Evolutionary conservation across 192 early-diverging fungal species (phyloP).

Genomic region (Pilaira anomala): DNA sequence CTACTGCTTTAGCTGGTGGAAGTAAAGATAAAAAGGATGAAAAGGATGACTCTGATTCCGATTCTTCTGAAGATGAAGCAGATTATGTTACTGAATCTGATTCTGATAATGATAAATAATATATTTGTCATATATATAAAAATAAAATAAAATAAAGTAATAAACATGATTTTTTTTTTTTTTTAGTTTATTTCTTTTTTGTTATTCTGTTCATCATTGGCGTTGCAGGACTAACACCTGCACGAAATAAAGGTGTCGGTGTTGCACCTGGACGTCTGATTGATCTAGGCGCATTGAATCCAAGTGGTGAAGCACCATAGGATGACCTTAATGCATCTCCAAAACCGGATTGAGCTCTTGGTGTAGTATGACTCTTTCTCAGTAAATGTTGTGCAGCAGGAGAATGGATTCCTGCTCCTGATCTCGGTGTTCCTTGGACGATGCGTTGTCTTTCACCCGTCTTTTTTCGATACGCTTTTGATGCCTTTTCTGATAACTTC

Average conservation of each 20-base stretch:
- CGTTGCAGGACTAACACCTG: slow-evolving; percentile 17
- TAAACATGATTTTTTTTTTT: background rate
- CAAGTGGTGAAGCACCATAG: slow-evolving; percentile 19
- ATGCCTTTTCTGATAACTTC: slow-evolving; percentile 60
- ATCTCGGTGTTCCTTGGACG: slow-evolving; percentile 14
- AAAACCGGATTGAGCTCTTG: slow-evolving; percentile 20
- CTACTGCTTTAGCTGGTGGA: slow-evolving; percentile 48
- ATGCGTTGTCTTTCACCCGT: background rate
- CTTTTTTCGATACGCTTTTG: slow-evolving; percentile 44
- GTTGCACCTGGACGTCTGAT: slow-evolving; percentile 13
- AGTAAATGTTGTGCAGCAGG: slow-evolving; percentile 34
- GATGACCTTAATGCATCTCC: slow-evolving; percentile 29
- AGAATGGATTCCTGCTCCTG: slow-evolving; percentile 29
- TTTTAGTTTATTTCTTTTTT: background rate
- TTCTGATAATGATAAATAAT: slow-evolving; percentile 8
- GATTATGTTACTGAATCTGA: slow-evolving; percentile 12
- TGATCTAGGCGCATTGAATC: background rate
- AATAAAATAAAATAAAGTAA: background rate
- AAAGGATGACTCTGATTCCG: slow-evolving; percentile 18
- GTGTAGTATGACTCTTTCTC: slow-evolving; percentile 20
- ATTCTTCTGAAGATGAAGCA: slow-evolving; percentile 26
- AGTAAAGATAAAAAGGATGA: slow-evolving; percentile 12
- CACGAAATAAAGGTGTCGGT: slow-evolving; percentile 26
- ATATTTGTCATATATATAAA: background rate
- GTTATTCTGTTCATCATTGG: background rate